Base-by-base conservation (phyloP, 2,329 filamentous ascomycete genomes). In the Aureobasidium pullulans region DNA sequence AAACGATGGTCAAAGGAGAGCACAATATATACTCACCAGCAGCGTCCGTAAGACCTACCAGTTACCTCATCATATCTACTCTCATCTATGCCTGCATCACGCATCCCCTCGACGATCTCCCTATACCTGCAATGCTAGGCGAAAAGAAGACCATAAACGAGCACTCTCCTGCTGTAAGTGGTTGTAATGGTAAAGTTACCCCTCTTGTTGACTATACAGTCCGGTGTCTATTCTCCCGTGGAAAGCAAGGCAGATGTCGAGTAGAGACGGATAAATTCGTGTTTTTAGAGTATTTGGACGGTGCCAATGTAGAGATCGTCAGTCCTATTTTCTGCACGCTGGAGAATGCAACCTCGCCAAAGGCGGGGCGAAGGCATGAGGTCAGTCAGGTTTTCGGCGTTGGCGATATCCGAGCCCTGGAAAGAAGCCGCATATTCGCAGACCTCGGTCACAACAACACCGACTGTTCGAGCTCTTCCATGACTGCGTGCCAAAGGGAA, bases 251-350 rank as follows among this genome's bases (percentile, higher is more conserved):
- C 34, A 52, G 23, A 52, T 23, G 13, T 29, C 19, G 6, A 52
- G n/a, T 7, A 4, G 34, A 10, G 10, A 54, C 52, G 52, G 52
- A 42, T 56, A 56, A 56, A 56, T 56, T 46, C 28, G 28, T 42
- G 37, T 29, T 23, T 39, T 42, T 31, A 53, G 29, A 43, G 29
- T 32, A 31, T 36, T 19, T 23, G 52, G 43, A 52, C 4, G 15
- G 19, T 32, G 50, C 37, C 28, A 32, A 15, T n/a, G 37, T 46
- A 37, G 39, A 56, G 52, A 56, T 56, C 52, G 40, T 36, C 52
- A 31, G 36, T 16, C 9, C 23, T n/a, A n/a, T 28, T 29, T 54
- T 44, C 31, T 46, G 40, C 39, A 34, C 28, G 43, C 39, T 23
- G 50, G 32, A 11, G 40, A 42, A 46, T 56, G 40, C 31, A 56